Percentiles rank a stretch among this genome's conserved stretches.
Evolutionary conservation across 1,284 basidiomycete species (phyloP).

Genomic region (Sporisorium graminicola): DNA sequence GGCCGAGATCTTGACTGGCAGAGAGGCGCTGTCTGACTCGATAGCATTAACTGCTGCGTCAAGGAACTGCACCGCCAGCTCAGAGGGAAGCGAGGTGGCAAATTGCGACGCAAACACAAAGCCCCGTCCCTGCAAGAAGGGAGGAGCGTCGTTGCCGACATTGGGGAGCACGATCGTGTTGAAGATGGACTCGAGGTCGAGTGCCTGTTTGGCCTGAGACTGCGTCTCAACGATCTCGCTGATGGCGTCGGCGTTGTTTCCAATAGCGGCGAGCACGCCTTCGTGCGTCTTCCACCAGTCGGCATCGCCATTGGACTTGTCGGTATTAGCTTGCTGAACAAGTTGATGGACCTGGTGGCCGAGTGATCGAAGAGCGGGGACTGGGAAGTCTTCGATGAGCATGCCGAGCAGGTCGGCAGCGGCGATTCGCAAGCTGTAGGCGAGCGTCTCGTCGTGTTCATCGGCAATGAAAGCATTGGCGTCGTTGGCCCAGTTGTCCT

Average conservation of each 20-base stretch:
- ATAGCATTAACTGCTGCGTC: conserved; percentile 86
- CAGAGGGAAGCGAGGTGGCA: conserved; percentile 78
- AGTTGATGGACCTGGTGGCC: conserved; percentile 69
- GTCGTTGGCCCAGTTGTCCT: conserved; percentile 89
- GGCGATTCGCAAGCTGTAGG: conserved; percentile 84
- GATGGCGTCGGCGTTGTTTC: conserved; percentile 83
- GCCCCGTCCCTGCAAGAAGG: conserved; percentile 91
- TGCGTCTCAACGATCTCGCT: conserved; percentile 81
- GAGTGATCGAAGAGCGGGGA: conserved; percentile 74
- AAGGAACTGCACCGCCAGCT: conserved; percentile 77
- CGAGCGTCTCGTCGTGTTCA: conserved; percentile 89
- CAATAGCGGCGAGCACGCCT: conserved; percentile 84
- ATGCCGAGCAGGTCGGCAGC: conserved; percentile 87
- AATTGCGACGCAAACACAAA: conserved; percentile 96
- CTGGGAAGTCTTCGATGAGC: conserved; percentile 78
- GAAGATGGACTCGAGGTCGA: conserved; percentile 83
- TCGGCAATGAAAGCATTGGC: conserved; percentile 92
- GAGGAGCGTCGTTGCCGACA: conserved; percentile 75
- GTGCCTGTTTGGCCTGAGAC: conserved; percentile 18
- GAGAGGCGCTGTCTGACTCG: conserved; percentile 78
- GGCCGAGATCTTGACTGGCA: conserved; percentile 92
- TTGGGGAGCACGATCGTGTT: conserved; percentile 83
- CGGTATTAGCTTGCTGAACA: conserved; percentile 73
- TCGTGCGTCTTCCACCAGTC: conserved; percentile 84
- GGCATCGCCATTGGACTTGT: conserved; percentile 53